Percentiles rank a stretch among this genome's conserved stretches.
Conservation (phyloP, 345 rosid species). For the Kandelia obovata region DNA sequence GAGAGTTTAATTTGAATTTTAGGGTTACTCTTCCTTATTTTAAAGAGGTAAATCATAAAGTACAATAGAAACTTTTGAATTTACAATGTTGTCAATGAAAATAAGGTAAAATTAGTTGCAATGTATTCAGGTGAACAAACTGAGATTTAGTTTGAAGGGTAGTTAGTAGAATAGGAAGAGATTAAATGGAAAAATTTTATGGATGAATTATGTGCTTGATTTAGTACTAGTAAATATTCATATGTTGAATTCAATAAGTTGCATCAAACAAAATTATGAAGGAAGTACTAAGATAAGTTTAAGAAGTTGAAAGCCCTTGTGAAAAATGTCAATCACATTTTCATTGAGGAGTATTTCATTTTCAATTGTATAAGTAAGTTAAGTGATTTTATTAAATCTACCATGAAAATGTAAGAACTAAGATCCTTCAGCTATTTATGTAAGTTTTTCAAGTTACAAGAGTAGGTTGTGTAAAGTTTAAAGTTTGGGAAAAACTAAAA, state of each 20-base stretch:
- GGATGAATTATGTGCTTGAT: neutral
- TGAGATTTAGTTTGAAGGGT: neutral
- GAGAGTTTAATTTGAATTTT: no score
- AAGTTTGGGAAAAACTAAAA: no score
- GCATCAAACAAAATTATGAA: accelerated
- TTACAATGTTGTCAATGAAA: neutral
- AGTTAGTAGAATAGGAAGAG: accelerated
- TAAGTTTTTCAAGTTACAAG: no score
- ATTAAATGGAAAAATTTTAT: neutral
- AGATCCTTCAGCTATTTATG: no score
- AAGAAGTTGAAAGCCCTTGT: neutral
- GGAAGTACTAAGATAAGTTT: neutral
- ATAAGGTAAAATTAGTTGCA: neutral
- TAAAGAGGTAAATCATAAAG: neutral
- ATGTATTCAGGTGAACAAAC: neutral
- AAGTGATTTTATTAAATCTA: no score
- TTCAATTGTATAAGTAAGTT: no score
- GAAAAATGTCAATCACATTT: no score
- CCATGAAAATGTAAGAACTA: no score
- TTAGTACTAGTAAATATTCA: neutral
- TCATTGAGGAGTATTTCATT: no score
- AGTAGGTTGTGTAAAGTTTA: no score
- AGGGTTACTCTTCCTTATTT: neutral
- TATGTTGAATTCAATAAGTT: neutral
- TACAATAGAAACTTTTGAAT: neutral